A percentile compares a stretch with the other conserved stretches of the same genome.
Conservation (phyloP, 1,139 yeast genomes). For the Magnusiomyces ingens region DNA sequence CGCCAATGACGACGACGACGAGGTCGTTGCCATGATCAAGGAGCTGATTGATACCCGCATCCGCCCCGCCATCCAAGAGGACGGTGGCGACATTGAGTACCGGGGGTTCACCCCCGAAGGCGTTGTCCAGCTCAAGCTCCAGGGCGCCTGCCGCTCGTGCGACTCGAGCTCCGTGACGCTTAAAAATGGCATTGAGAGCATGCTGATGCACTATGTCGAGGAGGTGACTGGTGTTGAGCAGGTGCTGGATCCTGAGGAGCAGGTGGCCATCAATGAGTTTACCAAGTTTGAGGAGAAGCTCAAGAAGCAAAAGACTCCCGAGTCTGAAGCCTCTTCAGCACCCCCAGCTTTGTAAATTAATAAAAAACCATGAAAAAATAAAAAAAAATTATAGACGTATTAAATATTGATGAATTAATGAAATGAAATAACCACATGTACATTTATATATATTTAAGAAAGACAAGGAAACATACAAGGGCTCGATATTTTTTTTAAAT, state of each 20-base stretch:
- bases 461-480: no score
- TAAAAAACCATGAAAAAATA: not conserved
- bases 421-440: no score
- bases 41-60: constrained; percentile 91
- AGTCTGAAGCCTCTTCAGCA: not conserved
- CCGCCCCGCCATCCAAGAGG: constrained; percentile 80
- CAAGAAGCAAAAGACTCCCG: not conserved
- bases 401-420: no score
- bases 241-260: constrained; percentile 54
- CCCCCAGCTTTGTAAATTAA: not conserved
- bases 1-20: constrained; percentile 58
- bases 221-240: constrained; percentile 74
- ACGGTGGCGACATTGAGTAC: constrained; percentile 76
- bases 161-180: constrained; percentile 71
- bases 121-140: constrained; percentile 62
- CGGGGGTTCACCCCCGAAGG: constrained; percentile 65
- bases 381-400: no score
- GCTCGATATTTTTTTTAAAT: no score
- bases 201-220: constrained; percentile 79
- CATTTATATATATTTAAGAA: no score
- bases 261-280: constrained; percentile 58
- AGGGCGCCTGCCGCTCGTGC: constrained; percentile 81
- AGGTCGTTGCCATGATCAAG: constrained; percentile 82
- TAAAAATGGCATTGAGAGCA: constrained; percentile 73
- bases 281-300: constrained; percentile 50